Evolutionary conservation across 2,329 filamentous ascomycete species (phyloP).

Genomic region (Pyricularia sp.): DNA sequence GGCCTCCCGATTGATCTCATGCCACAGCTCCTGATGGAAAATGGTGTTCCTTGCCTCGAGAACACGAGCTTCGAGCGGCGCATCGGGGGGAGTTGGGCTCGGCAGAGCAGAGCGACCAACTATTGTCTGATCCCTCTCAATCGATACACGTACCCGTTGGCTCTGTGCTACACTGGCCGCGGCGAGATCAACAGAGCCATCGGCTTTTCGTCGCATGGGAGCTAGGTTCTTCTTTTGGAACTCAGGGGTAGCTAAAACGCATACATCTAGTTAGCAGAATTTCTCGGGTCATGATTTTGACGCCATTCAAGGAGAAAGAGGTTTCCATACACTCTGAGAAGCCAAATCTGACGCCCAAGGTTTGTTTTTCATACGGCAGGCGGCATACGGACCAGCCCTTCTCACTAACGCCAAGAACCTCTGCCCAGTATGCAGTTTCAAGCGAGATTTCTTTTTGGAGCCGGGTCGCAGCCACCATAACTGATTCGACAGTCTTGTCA

Average conservation of each 20-base stretch:
- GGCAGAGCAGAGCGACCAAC: conserved; percentile 48
- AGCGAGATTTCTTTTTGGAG: conserved; percentile 68
- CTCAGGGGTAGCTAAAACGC: conserved; percentile 36
- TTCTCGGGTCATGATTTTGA: conserved; percentile 6
- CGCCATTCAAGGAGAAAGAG: conserved; percentile 6
- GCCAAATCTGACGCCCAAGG: conserved; percentile 79
- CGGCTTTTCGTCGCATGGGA: conserved; percentile 62
- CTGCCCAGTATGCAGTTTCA: conserved; percentile 83
- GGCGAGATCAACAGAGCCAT: conserved; percentile 70
- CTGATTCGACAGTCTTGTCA: conserved; percentile 62
- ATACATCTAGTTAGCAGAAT: conserved; percentile 16
- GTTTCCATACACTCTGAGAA: conserved; percentile 58
- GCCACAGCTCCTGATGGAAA: conserved; percentile 79
- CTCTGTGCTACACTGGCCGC: conserved; percentile 42
- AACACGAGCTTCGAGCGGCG: conserved; percentile 57
- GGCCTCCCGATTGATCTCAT: conserved; percentile 78
- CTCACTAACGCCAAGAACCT: conserved; percentile 71
- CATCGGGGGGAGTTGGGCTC: conserved; percentile 44
- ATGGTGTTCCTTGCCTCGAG: conserved; percentile 69
- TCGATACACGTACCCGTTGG: conserved; percentile 57
- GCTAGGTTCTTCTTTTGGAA: conserved; percentile 68
- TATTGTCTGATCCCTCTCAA: conserved; percentile 47
- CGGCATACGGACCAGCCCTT: conserved; percentile 81
- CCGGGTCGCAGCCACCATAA: conserved; percentile 61
- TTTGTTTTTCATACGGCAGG: conserved; percentile 62